Evolutionary conservation across 495 filamentous ascomycete species (phyloP).

Genomic region (Penicillium argentinense): DNA sequence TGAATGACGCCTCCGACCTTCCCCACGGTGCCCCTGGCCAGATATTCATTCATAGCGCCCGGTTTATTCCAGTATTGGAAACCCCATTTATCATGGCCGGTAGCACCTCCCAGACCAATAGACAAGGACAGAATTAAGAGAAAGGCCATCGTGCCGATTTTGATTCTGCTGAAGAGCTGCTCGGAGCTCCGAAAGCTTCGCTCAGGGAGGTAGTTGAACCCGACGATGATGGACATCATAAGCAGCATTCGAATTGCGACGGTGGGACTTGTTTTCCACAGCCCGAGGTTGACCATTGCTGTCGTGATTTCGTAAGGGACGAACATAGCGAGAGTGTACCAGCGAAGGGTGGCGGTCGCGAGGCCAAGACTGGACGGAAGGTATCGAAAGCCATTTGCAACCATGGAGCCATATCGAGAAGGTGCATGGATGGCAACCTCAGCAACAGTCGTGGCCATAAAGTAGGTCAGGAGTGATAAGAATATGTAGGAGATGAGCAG

Average conservation of each 20-base stretch:
- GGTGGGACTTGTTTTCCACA: constrained; percentile 64
- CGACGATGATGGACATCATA: constrained; percentile 66
- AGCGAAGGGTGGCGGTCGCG: constrained; percentile 60
- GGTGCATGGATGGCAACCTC: constrained; percentile 66
- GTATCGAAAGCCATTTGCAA: constrained; percentile 55
- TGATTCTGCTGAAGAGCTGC: constrained; percentile 74
- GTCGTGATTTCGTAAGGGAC: constrained; percentile 75
- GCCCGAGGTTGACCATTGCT: constrained; percentile 77
- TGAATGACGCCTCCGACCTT: constrained; percentile 69
- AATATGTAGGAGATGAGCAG: constrained; percentile 38
- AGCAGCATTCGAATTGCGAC: constrained; percentile 70
- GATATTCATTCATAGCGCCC: constrained; percentile 66
- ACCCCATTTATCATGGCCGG: constrained; percentile 62
- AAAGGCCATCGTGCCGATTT: constrained; percentile 73
- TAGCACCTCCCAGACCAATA: constrained; percentile 67
- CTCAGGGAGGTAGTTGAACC: constrained; percentile 78
- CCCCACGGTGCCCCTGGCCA: constrained; percentile 59
- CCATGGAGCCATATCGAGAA: constrained; percentile 53
- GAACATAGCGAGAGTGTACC: constrained; percentile 64
- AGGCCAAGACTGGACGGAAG: constrained; percentile 50
- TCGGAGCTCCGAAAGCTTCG: constrained; percentile 78
- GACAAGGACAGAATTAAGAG: constrained; percentile 68
- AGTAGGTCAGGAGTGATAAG: constrained; percentile 57
- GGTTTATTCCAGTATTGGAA: constrained; percentile 77
- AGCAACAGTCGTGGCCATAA: constrained; percentile 59